Evolutionary conservation across 2,329 filamentous ascomycete genomes (phyloP).

Genomic region (Neodidymelliopsis sp.): DNA sequence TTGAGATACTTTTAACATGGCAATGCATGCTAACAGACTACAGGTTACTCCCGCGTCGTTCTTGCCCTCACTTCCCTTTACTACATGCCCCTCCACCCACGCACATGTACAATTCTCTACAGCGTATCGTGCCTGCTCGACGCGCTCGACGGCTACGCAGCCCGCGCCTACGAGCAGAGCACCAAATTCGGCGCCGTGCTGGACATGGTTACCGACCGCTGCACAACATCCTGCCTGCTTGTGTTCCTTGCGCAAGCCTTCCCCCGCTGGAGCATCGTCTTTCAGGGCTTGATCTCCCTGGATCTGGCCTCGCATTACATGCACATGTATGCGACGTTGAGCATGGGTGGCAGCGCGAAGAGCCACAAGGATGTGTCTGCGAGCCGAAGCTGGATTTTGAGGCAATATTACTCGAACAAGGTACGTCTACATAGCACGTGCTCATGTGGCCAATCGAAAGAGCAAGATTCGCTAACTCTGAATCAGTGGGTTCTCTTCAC

Average conservation of each 20-base stretch:
- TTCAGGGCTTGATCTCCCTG: conserved; percentile 90
- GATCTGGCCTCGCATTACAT: conserved; percentile 98
- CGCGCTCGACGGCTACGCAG: conserved; percentile 93
- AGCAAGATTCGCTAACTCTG: conserved; percentile 21
- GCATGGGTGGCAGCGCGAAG: conserved; percentile 78
- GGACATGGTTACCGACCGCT: conserved; percentile 99
- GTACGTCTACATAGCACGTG: conserved; percentile 59
- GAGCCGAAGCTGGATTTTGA: conserved; percentile 85
- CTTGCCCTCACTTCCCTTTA: conserved; percentile 88
- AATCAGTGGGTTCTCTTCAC: conserved; percentile 84
- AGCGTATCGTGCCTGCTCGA: conserved; percentile 94
- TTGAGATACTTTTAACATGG: neutral
- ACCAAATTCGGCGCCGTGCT: conserved; percentile 96
- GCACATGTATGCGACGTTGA: conserved; percentile 96
- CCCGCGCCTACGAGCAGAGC: conserved; percentile 84
- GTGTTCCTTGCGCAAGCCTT: conserved; percentile 96
- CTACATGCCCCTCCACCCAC: conserved; percentile 99
- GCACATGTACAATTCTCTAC: conserved; percentile 91
- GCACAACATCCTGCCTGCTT: conserved; percentile 92
- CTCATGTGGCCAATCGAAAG: neutral
- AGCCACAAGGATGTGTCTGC: conserved; percentile 96
- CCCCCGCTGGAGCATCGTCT: conserved; percentile 90
- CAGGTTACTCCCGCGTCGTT: conserved; percentile 60
- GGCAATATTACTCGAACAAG: conserved; percentile 97
- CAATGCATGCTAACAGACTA: conserved; percentile 16